phyloP scores from a whole-genome alignment of 2,329 filamentous ascomycete genomes.

The Didymella lethalis region DNA sequence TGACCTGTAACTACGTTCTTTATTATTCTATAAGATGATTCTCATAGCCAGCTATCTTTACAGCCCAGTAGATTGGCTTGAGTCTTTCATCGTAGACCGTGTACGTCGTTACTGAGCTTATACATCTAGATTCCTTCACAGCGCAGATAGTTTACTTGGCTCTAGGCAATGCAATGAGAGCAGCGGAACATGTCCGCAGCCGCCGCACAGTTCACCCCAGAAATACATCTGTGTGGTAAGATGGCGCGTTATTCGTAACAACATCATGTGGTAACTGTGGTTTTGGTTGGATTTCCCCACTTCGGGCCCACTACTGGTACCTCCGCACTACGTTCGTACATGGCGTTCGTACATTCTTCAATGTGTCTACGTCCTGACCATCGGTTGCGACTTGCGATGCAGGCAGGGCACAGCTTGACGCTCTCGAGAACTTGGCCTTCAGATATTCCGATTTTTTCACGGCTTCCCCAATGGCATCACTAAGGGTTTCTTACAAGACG shows the following conservation, averaged over 20 bases:
- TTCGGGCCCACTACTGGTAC: slow-evolving; percentile 1
- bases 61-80: neutral
- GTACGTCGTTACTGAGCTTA: neutral
- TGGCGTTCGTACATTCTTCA: slow-evolving; percentile 6
- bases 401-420: neutral
- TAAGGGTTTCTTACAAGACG: slow-evolving; percentile 21
- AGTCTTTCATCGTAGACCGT: neutral
- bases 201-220: neutral
- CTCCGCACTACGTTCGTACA: slow-evolving; percentile 5
- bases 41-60: neutral
- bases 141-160: neutral
- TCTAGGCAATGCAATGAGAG: neutral
- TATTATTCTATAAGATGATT: too few relatives aligned
- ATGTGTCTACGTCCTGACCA: neutral
- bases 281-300: slow-evolving; percentile 1
- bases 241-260: neutral
- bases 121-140: neutral
- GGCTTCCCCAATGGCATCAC: neutral
- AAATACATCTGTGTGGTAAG: neutral
- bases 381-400: neutral
- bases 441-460: neutral
- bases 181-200: neutral
- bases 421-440: neutral
- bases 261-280: neutral
- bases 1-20: too few relatives aligned